These are phyloP conservation scores for Pisolithus thermaeus DNA, from an alignment of 1,284 basidiomycete genomes.

Conservation along the genomic window DNA sequence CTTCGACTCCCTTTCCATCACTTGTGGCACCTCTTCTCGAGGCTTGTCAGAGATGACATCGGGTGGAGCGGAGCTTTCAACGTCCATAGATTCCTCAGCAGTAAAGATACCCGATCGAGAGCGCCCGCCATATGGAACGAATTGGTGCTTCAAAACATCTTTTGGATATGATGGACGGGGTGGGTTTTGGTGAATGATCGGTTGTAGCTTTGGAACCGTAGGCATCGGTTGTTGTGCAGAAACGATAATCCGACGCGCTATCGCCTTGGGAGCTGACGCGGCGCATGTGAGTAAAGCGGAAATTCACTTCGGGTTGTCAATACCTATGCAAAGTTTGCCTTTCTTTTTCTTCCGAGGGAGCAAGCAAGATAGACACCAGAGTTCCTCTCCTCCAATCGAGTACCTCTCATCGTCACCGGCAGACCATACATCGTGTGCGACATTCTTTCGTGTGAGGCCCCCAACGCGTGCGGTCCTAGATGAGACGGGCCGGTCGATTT, in stretches of 20 bases:
- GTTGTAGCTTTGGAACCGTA: conserved; percentile 22
- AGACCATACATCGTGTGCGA: conserved; percentile 60
- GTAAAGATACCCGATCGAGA: conserved; percentile 13
- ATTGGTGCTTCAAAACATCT: conserved; percentile 57
- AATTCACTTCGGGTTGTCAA: conserved; percentile 7
- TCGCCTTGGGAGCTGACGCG: conserved; percentile 49
- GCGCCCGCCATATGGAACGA: conserved; percentile 57
- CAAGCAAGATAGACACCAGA: conserved; percentile 52
- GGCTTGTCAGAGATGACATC: background rate
- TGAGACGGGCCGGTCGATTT: conserved; percentile 39
- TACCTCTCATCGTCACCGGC: conserved; percentile 39
- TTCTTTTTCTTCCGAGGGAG: conserved; percentile 56
- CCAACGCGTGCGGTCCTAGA: conserved; percentile 38
- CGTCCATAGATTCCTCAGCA: conserved; percentile 12
- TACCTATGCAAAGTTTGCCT: conserved; percentile 56
- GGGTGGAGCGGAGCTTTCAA: conserved; percentile 14
- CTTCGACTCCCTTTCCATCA: conserved; percentile 27
- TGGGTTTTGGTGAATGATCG: conserved; percentile 41
- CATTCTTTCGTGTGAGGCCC: conserved; percentile 43
- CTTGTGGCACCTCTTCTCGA: conserved; percentile 9
- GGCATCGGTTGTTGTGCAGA: conserved; percentile 42
- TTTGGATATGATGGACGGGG: conserved; percentile 53
- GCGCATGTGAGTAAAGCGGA: background rate
- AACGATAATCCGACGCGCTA: conserved; percentile 54
- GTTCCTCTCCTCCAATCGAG: conserved; percentile 53